Evolutionary conservation across 352 stramenopile genomes (phyloP), one percentile per base, ranked within the genome.

Genomic region (Phytophthora cajani): DNA sequence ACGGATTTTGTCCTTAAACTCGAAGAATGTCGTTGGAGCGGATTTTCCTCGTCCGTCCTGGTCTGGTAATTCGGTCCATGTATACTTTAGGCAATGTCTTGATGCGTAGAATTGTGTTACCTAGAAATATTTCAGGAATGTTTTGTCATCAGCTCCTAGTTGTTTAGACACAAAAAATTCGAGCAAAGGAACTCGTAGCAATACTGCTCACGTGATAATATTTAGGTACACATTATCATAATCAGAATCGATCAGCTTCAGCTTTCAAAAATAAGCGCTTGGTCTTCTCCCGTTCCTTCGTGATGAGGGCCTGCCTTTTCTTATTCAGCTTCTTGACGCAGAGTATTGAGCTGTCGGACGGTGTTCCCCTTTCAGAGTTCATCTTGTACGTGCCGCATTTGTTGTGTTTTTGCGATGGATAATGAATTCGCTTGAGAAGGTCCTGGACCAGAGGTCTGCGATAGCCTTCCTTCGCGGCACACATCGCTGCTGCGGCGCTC

Each of bases 301-400:
- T 19, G 14, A 38, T 33, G n/a, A 16, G 36, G 19, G 53, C 12
- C 30, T 27, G 25, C 33, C 21, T 51, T 7, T 52, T 53, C 23
- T 52, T n/a, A 53, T 51, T 61, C 17, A 59, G 33, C 17, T 32
- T 30, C 3, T 32, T 62, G 21, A 52, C 19, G 36, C 36, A 17
- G 36, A 5, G 36, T 17, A 17, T 23, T 23, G 21, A 44, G 36
- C 36, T 44, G 36, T 17, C 9, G 14, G 36, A 11, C 5, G 10
- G 36, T 11, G 14, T 17, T 44, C 4, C 10, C 1, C 10, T 44
- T 44, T 11, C 36, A 44, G 0, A 44, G 14, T 12, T 44, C 4
- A 9, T 17, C 36, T 17, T 44, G 36, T 17, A 44, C 10, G 36
- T 44, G 36, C 36, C 10, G 36, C 2, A 44, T 23, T 23, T 23